Percentiles rank a stretch among this genome's conserved stretches.
phyloP scores from a whole-genome alignment of 148 eudicot genomes.

The Selenicereus undatus region DNA sequence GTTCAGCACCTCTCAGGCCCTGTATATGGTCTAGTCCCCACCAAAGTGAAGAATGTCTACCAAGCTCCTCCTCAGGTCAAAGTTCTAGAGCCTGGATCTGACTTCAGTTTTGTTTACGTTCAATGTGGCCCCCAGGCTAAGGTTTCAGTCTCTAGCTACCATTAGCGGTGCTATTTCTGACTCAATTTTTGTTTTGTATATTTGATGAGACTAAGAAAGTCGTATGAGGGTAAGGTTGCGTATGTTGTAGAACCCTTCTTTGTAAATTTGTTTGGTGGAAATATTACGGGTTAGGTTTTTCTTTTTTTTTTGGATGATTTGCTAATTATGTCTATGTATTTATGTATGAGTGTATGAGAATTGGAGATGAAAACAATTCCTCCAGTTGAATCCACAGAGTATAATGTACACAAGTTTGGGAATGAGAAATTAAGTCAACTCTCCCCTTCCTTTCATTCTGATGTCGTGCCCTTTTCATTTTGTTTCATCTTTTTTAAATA shows the following conservation, averaged over 20 bases:
- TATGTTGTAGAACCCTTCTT: background rate
- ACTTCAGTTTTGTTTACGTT: slow-evolving; percentile 63
- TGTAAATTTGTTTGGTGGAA: background rate
- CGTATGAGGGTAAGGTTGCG: background rate
- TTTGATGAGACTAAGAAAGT: background rate
- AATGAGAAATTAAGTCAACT: background rate
- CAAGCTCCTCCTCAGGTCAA: slow-evolving; percentile 43
- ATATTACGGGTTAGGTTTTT: background rate
- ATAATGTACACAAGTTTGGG: background rate
- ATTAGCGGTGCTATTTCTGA: background rate
- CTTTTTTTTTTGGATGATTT: background rate
- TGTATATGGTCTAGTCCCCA: slow-evolving; percentile 54
- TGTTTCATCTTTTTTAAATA: no score
- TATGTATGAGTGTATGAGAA: background rate
- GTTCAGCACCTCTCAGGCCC: slow-evolving; percentile 61
- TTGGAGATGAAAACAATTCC: background rate
- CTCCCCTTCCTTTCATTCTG: background rate
- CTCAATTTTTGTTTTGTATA: background rate
- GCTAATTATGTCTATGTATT: background rate
- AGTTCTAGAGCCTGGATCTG: slow-evolving; percentile 46
- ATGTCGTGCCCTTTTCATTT: no score
- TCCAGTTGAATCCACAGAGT: background rate
- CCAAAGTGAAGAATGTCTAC: slow-evolving; percentile 42
- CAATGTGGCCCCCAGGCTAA: slow-evolving; percentile 89
- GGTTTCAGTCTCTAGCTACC: slow-evolving; percentile 52